Base-by-base conservation (phyloP, 1,139 yeast species). In the Geotrichum candidum region DNA sequence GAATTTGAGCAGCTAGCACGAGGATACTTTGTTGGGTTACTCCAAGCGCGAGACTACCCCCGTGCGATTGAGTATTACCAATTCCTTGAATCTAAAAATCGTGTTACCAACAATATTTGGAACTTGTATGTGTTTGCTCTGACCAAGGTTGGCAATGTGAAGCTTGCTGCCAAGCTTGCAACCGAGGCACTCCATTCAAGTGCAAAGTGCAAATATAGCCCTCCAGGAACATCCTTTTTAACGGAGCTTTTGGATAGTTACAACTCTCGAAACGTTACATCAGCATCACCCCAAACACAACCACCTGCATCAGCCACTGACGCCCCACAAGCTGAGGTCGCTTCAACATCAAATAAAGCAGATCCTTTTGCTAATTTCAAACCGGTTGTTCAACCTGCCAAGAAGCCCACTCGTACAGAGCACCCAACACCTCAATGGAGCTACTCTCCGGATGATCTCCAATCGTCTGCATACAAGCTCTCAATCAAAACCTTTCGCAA, bases 41-140 rank as follows among this genome's bases (percentile, higher is more conserved):
- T 57, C 23, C 53, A 57, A n/a, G 59, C 52, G 6, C 52, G 59
- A 10, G 55, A 57, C n/a, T 57, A 52, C 48, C 35, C 29, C 9
- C 46, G 53, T 5, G 56, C 53, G 11, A 51, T 57, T 18, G 56
- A 52, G 33, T 45, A 35, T 31, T 57, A 41, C 35, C 46, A 23
- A 10, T 18, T 13, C 10, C 52, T 57, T 10, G 53, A 52, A 22
- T 31, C 31, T 13, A 52, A 57, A 7, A 45, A 22, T 2, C 27
- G 46, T 7, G 59, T 31, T 31, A 18, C 59, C 3, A 41, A 55
- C 6, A 45, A 2, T n/a, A 31, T 52, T 10, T 57, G 59, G 59
- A 57, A 57, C 48, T 27, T 57, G 13, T 57, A 57, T 22, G 48
- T 57, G 9, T 55, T 45, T 48, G 59, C 59, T 1, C 41, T 57